phyloP scores from a whole-genome alignment of 192 early-diverging fungal species.

The Spizellomyces sp. region DNA sequence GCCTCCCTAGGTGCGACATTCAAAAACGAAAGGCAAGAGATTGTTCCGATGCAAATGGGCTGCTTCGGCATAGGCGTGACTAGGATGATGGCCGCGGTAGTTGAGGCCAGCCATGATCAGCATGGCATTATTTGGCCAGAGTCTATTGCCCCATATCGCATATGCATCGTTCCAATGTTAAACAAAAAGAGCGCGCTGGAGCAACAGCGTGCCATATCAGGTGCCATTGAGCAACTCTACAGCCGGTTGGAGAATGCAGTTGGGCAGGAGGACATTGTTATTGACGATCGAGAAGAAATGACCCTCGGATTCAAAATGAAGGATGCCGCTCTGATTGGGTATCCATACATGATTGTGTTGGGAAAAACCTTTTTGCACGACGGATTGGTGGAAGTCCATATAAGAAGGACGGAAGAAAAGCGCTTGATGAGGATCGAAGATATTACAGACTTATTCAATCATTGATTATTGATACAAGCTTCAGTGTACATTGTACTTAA shows the following conservation, averaged over 20 bases:
- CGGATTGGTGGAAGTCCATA: constrained; percentile 34
- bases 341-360: constrained; percentile 74
- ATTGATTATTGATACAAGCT: too few relatives aligned
- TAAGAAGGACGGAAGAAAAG: constrained; percentile 10
- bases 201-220: constrained; percentile 3
- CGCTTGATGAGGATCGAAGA: background rate
- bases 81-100: constrained; percentile 79
- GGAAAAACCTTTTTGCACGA: constrained; percentile 55
- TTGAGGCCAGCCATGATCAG: constrained; percentile 66
- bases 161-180: constrained; percentile 26
- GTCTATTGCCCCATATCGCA: constrained; percentile 73
- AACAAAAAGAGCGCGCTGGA: constrained; percentile 6
- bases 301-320: constrained; percentile 79
- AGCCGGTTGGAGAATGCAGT: background rate
- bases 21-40: constrained; percentile 34
- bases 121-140: constrained; percentile 81
- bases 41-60: constrained; percentile 77
- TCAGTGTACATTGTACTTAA: too few relatives aligned
- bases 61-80: constrained; percentile 90
- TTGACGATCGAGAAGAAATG: constrained; percentile 71
- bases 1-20: constrained; percentile 63
- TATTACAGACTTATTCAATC: too few relatives aligned
- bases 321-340: constrained; percentile 81
- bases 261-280: constrained; percentile 53
- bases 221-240: constrained; percentile 5